These are phyloP conservation scores for Colletotrichum graminicola DNA, from an alignment of 2,329 filamentous ascomycete genomes.

Conservation along the genomic window DNA sequence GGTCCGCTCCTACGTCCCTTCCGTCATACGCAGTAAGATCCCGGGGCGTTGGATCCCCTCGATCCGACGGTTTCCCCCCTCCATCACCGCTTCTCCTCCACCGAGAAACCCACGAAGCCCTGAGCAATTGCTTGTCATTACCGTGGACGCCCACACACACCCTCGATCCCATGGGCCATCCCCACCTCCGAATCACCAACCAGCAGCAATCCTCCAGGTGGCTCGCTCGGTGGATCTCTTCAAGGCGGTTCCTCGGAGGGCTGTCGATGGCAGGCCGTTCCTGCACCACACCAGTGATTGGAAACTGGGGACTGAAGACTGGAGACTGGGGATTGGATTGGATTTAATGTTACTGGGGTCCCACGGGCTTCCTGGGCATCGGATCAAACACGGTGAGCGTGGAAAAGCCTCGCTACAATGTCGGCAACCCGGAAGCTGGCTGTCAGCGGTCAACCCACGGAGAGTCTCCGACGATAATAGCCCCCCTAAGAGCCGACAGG, in stretches of 20 bases:
- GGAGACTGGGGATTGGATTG: background rate
- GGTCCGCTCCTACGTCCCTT: slow-evolving; percentile 12
- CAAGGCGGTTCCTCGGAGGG: slow-evolving; percentile 30
- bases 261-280: slow-evolving; percentile 13
- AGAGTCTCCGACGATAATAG: slow-evolving; percentile 29
- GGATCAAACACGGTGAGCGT: slow-evolving; percentile 24
- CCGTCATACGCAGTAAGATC: slow-evolving; percentile 7
- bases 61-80: background rate
- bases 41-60: background rate
- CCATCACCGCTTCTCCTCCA: slow-evolving; percentile 14
- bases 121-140: slow-evolving; percentile 9
- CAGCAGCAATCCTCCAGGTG: slow-evolving; percentile 29
- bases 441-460: slow-evolving; percentile 13
- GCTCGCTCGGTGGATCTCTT: slow-evolving; percentile 13
- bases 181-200: slow-evolving; percentile 4
- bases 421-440: background rate
- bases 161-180: background rate
- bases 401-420: slow-evolving; percentile 17
- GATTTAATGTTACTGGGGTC: background rate
- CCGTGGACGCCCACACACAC: slow-evolving; percentile 23
- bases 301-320: background rate
- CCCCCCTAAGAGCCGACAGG: slow-evolving; percentile 28
- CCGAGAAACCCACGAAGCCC: slow-evolving; percentile 4
- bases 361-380: background rate
- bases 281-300: background rate